Base-by-base conservation (phyloP, 148 eudicot genomes). In the Polygonum maritimum region DNA sequence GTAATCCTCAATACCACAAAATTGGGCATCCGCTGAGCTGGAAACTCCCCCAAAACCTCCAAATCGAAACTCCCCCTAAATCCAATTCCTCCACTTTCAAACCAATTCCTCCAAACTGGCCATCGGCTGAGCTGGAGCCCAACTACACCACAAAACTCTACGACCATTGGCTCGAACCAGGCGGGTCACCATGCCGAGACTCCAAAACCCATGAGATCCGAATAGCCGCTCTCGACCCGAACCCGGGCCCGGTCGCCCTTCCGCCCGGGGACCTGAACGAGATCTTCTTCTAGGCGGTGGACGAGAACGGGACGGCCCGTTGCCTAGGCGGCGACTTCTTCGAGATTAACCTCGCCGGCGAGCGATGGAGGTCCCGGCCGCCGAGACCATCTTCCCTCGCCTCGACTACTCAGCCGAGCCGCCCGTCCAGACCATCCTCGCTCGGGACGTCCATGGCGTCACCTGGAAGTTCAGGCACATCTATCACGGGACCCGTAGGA, bases 301-400 rank as follows among this genome's bases (percentile, higher is more conserved):
- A 96, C 81, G 91, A 87, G 26, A 74, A 76, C 6, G 97, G 97
- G 54, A 85, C 82, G 2, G 78, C 83, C 21, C 88, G 33, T 54
- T 92, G 99, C 76, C 2, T 75, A 5, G 99, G 99, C 58, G 99
- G 96, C 4, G 99, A 96, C 77, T 96, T 91, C 74, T 92, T 89
- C 74, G 99, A 96, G 82, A 84, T 87, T 6, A 91, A 92, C 79
- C 81, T 96, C 8, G 84, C 92, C 0, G 86, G 97, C 6, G 95
- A 88, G 2, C 41, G 22, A 1, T 96, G 99, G 99, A 96, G 87
- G 78, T 87, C 95, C 3, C 79, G 98, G 74, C 98, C 99, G 7
- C 92, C 93, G 0, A 73, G n/a, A n/a, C n/a, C n/a, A n/a, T n/a
- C n/a, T n/a, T n/a, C n/a, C n/a, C n/a, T n/a, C n/a, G n/a, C n/a